Conservation (phyloP, 176 grass and related monocot species). For the Eremochloa ophiuroides region DNA sequence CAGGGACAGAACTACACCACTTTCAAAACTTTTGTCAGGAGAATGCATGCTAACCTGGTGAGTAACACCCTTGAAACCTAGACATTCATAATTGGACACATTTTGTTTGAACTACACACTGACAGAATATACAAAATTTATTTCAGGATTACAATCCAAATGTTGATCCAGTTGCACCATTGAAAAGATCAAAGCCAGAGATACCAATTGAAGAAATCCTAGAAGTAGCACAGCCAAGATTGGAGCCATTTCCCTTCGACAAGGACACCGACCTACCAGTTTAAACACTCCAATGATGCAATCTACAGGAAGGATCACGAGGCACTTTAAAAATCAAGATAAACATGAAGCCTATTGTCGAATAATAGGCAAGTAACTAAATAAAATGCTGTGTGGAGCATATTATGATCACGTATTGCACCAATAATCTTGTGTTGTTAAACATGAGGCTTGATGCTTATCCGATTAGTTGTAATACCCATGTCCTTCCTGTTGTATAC, state of each 20-base stretch:
- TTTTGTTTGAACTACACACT: background rate
- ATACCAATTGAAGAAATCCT: conserved; percentile 48
- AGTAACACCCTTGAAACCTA: background rate
- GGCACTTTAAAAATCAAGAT: background rate
- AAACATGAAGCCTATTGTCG: conserved; percentile 2
- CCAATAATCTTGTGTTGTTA: conserved; percentile 11
- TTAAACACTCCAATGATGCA: conserved; percentile 15
- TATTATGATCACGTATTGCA: background rate
- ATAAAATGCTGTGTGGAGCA: conserved; percentile 24
- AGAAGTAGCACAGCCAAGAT: conserved; percentile 35
- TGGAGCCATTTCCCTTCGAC: conserved; percentile 54
- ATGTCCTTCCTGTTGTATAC: background rate
- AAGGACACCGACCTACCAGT: conserved; percentile 51
- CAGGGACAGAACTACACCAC: conserved; percentile 57
- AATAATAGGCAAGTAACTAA: conserved; percentile 17
- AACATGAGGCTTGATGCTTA: background rate
- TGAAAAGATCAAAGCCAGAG: conserved; percentile 58
- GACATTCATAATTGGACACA: background rate
- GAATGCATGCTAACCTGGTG: conserved; percentile 96
- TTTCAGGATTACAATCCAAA: conserved; percentile 45
- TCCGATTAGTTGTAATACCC: conserved; percentile 5
- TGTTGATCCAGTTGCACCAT: conserved; percentile 35
- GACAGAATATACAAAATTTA: background rate
- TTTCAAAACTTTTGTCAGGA: conserved; percentile 74
- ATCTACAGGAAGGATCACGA: conserved; percentile 7